Evolutionary conservation across 2,329 filamentous ascomycete species (phyloP), one percentile per base, ranked within the genome.

Genomic region (Pleomassaria siparia): DNA sequence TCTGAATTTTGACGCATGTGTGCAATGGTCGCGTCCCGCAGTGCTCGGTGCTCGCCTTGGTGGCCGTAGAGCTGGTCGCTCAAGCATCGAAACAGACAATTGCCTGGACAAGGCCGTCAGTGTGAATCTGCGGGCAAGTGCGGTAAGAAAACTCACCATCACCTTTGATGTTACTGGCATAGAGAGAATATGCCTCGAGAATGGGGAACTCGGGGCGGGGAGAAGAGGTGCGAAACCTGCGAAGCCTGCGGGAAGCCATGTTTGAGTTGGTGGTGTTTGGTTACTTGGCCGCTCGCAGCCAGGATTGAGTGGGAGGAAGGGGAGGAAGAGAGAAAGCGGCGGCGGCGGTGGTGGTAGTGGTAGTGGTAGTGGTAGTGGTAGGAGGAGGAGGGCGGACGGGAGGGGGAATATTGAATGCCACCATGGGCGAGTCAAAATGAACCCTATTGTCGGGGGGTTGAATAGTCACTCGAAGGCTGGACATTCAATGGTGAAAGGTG

Each of bases 81-180:
- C 30, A 87, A 51, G 83, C 83, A 67, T 84, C 82, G 73, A 87
- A 87, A n/a, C 29, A 87, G 78, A 68, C 85, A 87, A 72, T 87
- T 87, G 57, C 84, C 85, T 87, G 53, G n/a, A n/a, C n/a, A n/a
- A 56, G 33, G 49, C 24, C 54, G 49, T 65, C 50, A 63, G 62
- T 49, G n/a, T 20, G 40, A 49, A 50, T 40, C 43, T 39, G 40
- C 22, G 29, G 58, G 43, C 21, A 45, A 25, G 22, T 21, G 16
- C 28, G 26, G 44, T 28, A 43, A 55, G 43, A 46, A 56, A 55
- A 74, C 78, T 76, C 77, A 83, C 84, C 84, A 71, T 86, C 83
- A 49, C 83, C 84, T 52, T 74, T 73, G 40, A 82, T 85, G 30
- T 80, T 72, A 46, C 78, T 71, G 48, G 80, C 78, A 71, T 85